Evolutionary conservation across 2,329 filamentous ascomycete species (phyloP), one percentile per base, ranked within the genome.

Genomic region (Curvularia sp.): DNA sequence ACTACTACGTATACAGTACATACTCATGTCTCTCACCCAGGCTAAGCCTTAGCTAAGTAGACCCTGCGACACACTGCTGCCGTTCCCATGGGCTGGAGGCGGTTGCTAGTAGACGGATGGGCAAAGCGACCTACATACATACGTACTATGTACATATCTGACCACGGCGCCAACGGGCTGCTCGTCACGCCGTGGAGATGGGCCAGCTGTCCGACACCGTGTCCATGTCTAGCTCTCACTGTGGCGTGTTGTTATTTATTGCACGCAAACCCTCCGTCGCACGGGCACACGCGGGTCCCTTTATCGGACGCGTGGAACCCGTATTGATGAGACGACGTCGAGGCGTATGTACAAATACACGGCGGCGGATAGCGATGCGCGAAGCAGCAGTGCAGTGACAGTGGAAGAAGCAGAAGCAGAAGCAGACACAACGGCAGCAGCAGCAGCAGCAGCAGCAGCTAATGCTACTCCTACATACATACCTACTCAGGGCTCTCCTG

Each of bases 201-300:
- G 30, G 10, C 30, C 30, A 32, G 30, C 30, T 2, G 30, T 32
- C 10, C 30, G 9, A 8, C n/a, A n/a, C n/a, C n/a, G n/a, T n/a
- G n/a, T 9, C 12, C 34, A 19, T 23, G 8, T 23, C 39, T 25
- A 42, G 19, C 39, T 21, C 39, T 25, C 21, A 23, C 38, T 3
- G 21, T 42, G 39, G 21, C 21, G 39, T 19, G 18, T 10, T 23
- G 38, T 41, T 19, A 5, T 13, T 5, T 21, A 21, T 21, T 41
- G 38, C 38, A 49, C 42, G 56, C 60, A 45, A 27, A 57, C 62
- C 62, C 64, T 65, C 45, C 46, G 65, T 65, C 49, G 57, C 58
- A 71, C 69, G 55, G 62, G 63, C 59, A 68, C 70, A 70, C 73
- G 70, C 67, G 70, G 67, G 65, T 65, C 57, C 48, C 67, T 70